phyloP scores from a whole-genome alignment of 2,329 filamentous ascomycete species.

The Aspergillus pseudoglaucus region DNA sequence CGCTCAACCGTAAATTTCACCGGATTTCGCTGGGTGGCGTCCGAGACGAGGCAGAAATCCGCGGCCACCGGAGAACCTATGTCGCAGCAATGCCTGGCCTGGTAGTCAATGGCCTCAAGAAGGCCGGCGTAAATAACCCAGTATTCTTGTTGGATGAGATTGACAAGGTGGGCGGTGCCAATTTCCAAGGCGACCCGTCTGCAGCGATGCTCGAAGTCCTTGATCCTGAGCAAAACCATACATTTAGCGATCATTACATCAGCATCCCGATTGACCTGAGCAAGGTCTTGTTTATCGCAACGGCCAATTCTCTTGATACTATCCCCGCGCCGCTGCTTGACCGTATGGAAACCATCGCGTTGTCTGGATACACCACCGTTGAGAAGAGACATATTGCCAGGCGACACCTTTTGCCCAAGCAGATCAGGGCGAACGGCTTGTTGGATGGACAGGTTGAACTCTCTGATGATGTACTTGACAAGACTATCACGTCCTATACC shows the following conservation, averaged over 20 bases:
- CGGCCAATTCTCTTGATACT: constrained; percentile 88
- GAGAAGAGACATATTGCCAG: constrained; percentile 95
- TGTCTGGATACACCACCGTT: constrained; percentile 92
- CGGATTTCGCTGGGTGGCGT: constrained; percentile 94
- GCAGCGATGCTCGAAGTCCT: constrained; percentile 97
- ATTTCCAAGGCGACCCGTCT: constrained; percentile 90
- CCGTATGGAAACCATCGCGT: constrained; percentile 91
- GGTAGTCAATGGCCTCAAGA: constrained; percentile 87
- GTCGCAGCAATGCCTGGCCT: constrained; percentile 98
- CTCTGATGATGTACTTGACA: constrained; percentile 77
- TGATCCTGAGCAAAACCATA: constrained; percentile 93
- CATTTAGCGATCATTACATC: constrained; percentile 93
- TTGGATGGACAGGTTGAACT: constrained; percentile 67
- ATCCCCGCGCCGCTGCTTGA: constrained; percentile 92
- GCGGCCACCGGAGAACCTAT: constrained; percentile 89
- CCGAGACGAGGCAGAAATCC: constrained; percentile 91
- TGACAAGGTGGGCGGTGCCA: constrained; percentile 87
- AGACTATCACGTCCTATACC: constrained; percentile 94
- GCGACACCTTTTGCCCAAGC: constrained; percentile 92
- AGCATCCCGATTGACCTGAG: constrained; percentile 92
- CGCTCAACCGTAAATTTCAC: constrained; percentile 91
- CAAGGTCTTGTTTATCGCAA: constrained; percentile 96
- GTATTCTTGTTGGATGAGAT: constrained; percentile 96
- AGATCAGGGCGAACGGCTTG: constrained; percentile 85
- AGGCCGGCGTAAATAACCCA: constrained; percentile 90